Conservation (phyloP, 1,139 yeast genomes). For the Magnusiomyces paraingens region DNA sequence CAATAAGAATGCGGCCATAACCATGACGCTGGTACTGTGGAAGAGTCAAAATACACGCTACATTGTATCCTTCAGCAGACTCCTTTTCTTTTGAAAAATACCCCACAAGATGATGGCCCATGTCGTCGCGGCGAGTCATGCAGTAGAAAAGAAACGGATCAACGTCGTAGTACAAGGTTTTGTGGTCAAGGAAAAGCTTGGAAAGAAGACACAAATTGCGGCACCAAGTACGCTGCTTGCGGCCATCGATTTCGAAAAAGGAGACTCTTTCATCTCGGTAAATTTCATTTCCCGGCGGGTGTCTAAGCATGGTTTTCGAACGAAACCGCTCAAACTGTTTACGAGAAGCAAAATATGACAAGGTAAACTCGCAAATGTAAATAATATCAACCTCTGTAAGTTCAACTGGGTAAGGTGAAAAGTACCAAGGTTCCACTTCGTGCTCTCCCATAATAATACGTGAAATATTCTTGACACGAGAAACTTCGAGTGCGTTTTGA, state of each 20-base stretch:
- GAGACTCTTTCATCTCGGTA: slow-evolving; percentile 79
- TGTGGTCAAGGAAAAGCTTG: slow-evolving; percentile 87
- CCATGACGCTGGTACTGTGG: slow-evolving; percentile 97
- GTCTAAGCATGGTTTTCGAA: slow-evolving; percentile 70
- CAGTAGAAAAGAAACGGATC: slow-evolving; percentile 94
- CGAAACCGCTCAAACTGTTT: slow-evolving; percentile 92
- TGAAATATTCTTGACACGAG: slow-evolving; percentile 79
- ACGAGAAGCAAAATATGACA: slow-evolving; percentile 79
- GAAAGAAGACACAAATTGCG: slow-evolving; percentile 84
- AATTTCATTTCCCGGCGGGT: slow-evolving; percentile 98
- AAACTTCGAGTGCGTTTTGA: slow-evolving; percentile 73
- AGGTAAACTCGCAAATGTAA: slow-evolving; percentile 85
- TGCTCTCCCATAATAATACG: slow-evolving; percentile 80
- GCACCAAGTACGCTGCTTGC: slow-evolving; percentile 95
- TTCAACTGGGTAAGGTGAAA: slow-evolving; percentile 94
- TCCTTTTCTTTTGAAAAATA: slow-evolving; percentile 96
- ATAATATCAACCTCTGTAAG: slow-evolving; percentile 84
- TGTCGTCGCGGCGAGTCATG: slow-evolving; percentile 82
- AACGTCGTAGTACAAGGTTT: slow-evolving; percentile 91
- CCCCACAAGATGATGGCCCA: slow-evolving; percentile 93
- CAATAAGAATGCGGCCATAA: slow-evolving; percentile 83
- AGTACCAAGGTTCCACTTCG: slow-evolving; percentile 97
- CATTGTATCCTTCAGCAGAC: slow-evolving; percentile 90
- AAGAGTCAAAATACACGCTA: slow-evolving; percentile 90
- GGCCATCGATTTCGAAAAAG: slow-evolving; percentile 94